These are phyloP conservation scores for Penicillium hesseltinei DNA, from an alignment of 2,329 filamentous ascomycete species.

Conservation along the genomic window DNA sequence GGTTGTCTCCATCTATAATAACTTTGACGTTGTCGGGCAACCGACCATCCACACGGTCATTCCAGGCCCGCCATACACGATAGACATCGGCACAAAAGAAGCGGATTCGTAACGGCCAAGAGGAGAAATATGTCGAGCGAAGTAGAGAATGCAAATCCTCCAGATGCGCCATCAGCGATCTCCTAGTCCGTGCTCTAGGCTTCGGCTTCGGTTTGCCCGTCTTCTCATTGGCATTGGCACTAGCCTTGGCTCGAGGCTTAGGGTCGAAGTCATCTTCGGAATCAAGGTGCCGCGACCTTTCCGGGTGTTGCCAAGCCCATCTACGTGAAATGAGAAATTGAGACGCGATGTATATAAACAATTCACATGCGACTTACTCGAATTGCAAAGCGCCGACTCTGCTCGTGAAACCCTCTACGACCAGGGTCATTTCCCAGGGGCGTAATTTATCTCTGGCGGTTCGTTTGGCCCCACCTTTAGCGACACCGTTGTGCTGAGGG, in stretches of 20 bases:
- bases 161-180: constrained; percentile 66
- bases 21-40: constrained; percentile 54
- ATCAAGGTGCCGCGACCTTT: constrained; percentile 75
- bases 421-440: constrained; percentile 87
- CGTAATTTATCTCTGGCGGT: constrained; percentile 67
- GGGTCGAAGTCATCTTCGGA: constrained; percentile 53
- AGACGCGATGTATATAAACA: neutral
- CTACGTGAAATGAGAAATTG: constrained; percentile 44
- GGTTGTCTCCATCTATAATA: constrained; percentile 49
- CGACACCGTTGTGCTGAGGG: constrained; percentile 85
- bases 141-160: constrained; percentile 80
- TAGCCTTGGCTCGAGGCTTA: constrained; percentile 25
- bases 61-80: constrained; percentile 64
- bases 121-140: constrained; percentile 71
- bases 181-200: constrained; percentile 48
- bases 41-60: constrained; percentile 48
- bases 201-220: constrained; percentile 41
- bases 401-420: constrained; percentile 86
- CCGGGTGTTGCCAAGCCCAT: constrained; percentile 89
- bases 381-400: constrained; percentile 88
- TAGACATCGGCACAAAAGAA: constrained; percentile 75
- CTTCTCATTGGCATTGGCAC: constrained; percentile 36
- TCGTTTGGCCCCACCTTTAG: constrained; percentile 74
- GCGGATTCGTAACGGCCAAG: constrained; percentile 78
- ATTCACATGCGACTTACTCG: constrained; percentile 61